Percentiles rank a stretch among this genome's conserved stretches.
Evolutionary conservation across 2,329 filamentous ascomycete genomes (phyloP).

Genomic region (Orbilia brochopaga): DNA sequence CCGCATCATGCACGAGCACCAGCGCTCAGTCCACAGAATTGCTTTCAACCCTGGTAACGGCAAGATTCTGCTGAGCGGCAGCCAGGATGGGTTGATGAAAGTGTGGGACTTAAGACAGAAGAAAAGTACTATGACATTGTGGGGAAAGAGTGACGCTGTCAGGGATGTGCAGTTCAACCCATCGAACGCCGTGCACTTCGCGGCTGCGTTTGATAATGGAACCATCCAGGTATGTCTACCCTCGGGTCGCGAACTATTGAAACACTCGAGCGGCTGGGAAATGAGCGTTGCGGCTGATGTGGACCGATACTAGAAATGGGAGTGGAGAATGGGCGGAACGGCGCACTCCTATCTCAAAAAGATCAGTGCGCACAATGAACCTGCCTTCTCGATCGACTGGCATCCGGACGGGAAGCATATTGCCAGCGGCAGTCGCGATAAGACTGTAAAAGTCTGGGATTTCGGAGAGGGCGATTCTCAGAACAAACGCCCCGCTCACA

Average conservation of each 20-base stretch:
- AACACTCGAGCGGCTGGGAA: background rate
- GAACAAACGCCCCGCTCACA: conserved; percentile 68
- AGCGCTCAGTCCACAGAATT: conserved; percentile 54
- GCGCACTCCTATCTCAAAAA: conserved; percentile 43
- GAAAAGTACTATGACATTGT: conserved; percentile 54
- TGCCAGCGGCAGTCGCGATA: conserved; percentile 67
- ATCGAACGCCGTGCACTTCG: conserved; percentile 54
- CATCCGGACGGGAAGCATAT: conserved; percentile 72
- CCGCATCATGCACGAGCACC: conserved; percentile 53
- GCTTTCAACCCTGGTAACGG: conserved; percentile 55
- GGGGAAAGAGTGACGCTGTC: conserved; percentile 54
- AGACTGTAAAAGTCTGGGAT: conserved; percentile 70
- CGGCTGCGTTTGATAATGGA: conserved; percentile 55
- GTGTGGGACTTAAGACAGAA: conserved; percentile 54
- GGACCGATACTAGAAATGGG: conserved; percentile 46
- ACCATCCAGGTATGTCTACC: conserved; percentile 51
- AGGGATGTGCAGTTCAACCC: conserved; percentile 55
- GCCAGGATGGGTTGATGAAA: conserved; percentile 55
- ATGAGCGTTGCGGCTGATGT: conserved; percentile 40
- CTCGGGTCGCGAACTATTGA: background rate
- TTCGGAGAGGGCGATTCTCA: conserved; percentile 67
- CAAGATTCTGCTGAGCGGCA: conserved; percentile 53
- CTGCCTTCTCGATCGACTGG: conserved; percentile 60
- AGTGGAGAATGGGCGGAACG: conserved; percentile 40
- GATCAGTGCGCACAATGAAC: conserved; percentile 54